phyloP scores from a whole-genome alignment of 2,329 filamentous ascomycete species.

The Myotisia sp. region DNA sequence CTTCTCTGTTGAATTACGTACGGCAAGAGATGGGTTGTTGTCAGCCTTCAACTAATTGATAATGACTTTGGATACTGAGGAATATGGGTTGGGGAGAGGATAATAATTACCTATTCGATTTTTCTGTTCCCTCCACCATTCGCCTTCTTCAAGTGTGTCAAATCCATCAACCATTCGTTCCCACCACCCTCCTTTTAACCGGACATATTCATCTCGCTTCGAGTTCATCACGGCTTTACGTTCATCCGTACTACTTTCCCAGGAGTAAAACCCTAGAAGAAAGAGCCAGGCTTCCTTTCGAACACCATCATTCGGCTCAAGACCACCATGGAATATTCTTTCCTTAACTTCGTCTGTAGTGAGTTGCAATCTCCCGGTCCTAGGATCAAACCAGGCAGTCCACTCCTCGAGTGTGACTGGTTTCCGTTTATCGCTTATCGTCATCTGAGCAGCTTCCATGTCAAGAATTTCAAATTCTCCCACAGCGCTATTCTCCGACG shows the following conservation, averaged over 20 bases:
- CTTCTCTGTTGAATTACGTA: conserved; percentile 63
- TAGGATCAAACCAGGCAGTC: conserved; percentile 72
- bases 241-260: conserved; percentile 81
- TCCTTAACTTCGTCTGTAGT: conserved; percentile 92
- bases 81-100: conserved; percentile 27
- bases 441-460: conserved; percentile 56
- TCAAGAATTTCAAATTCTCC: conserved; percentile 93
- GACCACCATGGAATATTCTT: conserved; percentile 86
- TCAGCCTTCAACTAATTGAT: conserved; percentile 19
- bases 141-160: conserved; percentile 64
- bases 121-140: conserved; percentile 95
- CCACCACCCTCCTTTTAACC: conserved; percentile 93
- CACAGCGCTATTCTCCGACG: conserved; percentile 86
- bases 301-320: conserved; percentile 78
- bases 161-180: conserved; percentile 74
- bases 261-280: conserved; percentile 77
- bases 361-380: conserved; percentile 58
- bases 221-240: conserved; percentile 70
- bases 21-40: conserved; percentile 39
- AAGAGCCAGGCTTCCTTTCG: conserved; percentile 96
- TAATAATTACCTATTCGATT: conserved; percentile 85
- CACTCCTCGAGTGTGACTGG: conserved; percentile 72
- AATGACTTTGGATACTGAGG: conserved; percentile 1
- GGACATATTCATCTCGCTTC: conserved; percentile 81
- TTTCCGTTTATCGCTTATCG: conserved; percentile 61